These are phyloP conservation scores for Trichoderma arundinaceum DNA, from an alignment of 2,329 filamentous ascomycete genomes.

Conservation along the genomic window DNA sequence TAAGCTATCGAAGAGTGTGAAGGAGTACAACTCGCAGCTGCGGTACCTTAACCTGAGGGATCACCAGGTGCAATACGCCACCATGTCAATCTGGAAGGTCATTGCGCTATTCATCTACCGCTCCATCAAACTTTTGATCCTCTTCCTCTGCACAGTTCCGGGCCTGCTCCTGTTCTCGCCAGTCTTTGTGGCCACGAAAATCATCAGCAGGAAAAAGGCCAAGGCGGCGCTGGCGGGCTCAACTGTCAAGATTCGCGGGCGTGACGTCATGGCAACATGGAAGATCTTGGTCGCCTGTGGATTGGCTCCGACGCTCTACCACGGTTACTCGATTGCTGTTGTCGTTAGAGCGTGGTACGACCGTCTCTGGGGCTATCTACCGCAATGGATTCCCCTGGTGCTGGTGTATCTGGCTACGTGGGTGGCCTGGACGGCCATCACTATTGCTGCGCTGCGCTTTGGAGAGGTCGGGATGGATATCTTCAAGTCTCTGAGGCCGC, in stretches of 20 bases:
- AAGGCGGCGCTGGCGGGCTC: conserved; percentile 83
- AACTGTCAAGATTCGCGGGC: conserved; percentile 84
- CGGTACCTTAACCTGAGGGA: conserved; percentile 86
- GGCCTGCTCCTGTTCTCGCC: conserved; percentile 87
- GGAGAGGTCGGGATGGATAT: conserved; percentile 99
- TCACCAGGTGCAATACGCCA: conserved; percentile 92
- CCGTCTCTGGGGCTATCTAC: conserved; percentile 80
- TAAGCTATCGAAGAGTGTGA: conserved; percentile 74
- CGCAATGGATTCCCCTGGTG: conserved; percentile 80
- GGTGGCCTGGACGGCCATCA: conserved; percentile 83
- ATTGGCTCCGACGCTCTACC: conserved; percentile 80
- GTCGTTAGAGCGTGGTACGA: conserved; percentile 81
- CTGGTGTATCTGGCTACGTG: conserved; percentile 75
- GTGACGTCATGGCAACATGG: conserved; percentile 93
- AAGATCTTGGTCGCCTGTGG: conserved; percentile 88
- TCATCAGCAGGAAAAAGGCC: conserved; percentile 82
- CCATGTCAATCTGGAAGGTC: conserved; percentile 77
- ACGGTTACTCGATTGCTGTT: conserved; percentile 76
- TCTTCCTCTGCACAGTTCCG: conserved; percentile 82
- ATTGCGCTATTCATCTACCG: conserved; percentile 80
- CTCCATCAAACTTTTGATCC: conserved; percentile 73
- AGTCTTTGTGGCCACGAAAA: conserved; percentile 82
- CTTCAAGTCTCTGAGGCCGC: conserved; percentile 87
- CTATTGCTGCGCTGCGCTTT: conserved; percentile 90
- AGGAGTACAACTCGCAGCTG: conserved; percentile 85